A percentile compares a stretch with the other conserved stretches of the same genome.
Evolutionary conservation across 805 yeast genomes (phyloP).

Genomic region (Ogataea pilisensis): DNA sequence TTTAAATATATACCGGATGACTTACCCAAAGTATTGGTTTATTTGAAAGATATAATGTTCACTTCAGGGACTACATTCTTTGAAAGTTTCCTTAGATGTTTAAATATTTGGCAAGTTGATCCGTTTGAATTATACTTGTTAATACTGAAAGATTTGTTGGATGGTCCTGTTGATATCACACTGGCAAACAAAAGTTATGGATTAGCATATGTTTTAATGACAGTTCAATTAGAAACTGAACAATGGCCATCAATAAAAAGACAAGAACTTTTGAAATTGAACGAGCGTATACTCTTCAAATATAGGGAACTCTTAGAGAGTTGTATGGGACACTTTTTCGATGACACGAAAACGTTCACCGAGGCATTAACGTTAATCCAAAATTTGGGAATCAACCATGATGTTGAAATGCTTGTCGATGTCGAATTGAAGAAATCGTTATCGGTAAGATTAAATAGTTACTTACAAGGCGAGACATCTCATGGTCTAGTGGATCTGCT

Average conservation of each 20-base stretch:
- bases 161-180: constrained; percentile 14
- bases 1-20: constrained; percentile 16
- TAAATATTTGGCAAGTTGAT: constrained; percentile 31
- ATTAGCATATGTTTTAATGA: constrained; percentile 24
- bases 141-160: constrained; percentile 11
- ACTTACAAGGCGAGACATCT: constrained; percentile 3
- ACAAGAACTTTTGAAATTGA: constrained; percentile 10
- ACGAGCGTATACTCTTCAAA: constrained; percentile 13
- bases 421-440: constrained; percentile 9
- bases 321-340: constrained; percentile 16
- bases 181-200: constrained; percentile 21
- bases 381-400: constrained; percentile 13
- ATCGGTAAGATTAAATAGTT: constrained; percentile 7
- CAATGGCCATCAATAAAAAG: constrained; percentile 25
- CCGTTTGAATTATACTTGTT: constrained; percentile 24
- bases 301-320: constrained; percentile 9
- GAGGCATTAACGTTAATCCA: constrained; percentile 18
- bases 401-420: constrained; percentile 10
- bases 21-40: constrained; percentile 9
- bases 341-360: constrained; percentile 19
- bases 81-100: constrained; percentile 24
- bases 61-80: constrained; percentile 21
- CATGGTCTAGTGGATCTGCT: constrained; percentile 14
- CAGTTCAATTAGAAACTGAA: constrained; percentile 18
- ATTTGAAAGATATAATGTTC: constrained; percentile 14